These are phyloP conservation scores for Colletotrichum lindemuthianum DNA, from an alignment of 2,329 filamentous ascomycete species.

Conservation along the genomic window DNA sequence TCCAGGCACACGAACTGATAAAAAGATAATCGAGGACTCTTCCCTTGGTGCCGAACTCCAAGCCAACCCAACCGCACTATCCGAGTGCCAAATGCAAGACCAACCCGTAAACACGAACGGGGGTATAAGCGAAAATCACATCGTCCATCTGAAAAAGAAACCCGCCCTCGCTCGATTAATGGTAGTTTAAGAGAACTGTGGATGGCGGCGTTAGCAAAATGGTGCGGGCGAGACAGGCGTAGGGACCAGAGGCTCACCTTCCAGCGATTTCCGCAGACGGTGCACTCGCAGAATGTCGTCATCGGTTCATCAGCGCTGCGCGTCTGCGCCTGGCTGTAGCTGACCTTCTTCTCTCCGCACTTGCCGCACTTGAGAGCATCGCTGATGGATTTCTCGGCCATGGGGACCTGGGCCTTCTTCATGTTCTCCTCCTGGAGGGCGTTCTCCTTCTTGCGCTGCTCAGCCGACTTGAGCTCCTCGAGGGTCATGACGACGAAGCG, in stretches of 20 bases:
- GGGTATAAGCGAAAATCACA: slow-evolving; percentile 36
- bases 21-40: slow-evolving; percentile 29
- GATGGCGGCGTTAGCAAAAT: slow-evolving; percentile 31
- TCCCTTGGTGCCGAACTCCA: slow-evolving; percentile 35
- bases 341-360: slow-evolving; percentile 93
- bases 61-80: slow-evolving; percentile 33
- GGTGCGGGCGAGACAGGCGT: background rate
- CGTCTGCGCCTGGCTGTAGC: slow-evolving; percentile 96
- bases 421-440: slow-evolving; percentile 91
- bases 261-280: slow-evolving; percentile 76
- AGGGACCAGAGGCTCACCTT: slow-evolving; percentile 62
- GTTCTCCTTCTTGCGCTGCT: slow-evolving; percentile 79
- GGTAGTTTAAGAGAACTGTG: slow-evolving; percentile 35
- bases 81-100: slow-evolving; percentile 35
- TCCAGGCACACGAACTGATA: slow-evolving; percentile 20
- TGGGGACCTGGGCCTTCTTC: slow-evolving; percentile 95
- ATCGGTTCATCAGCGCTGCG: slow-evolving; percentile 94
- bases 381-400: slow-evolving; percentile 90
- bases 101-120: slow-evolving; percentile 31
- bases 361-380: slow-evolving; percentile 89
- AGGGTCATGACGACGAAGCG: slow-evolving; percentile 87
- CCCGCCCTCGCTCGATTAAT: background rate
- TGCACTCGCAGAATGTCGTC: slow-evolving; percentile 80
- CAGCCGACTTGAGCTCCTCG: slow-evolving; percentile 89
- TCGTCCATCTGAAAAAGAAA: slow-evolving; percentile 26